Evolutionary conservation across 169 alveolate genomes (phyloP), one percentile per base, ranked within the genome.

Genomic region (Fabrea salina): DNA sequence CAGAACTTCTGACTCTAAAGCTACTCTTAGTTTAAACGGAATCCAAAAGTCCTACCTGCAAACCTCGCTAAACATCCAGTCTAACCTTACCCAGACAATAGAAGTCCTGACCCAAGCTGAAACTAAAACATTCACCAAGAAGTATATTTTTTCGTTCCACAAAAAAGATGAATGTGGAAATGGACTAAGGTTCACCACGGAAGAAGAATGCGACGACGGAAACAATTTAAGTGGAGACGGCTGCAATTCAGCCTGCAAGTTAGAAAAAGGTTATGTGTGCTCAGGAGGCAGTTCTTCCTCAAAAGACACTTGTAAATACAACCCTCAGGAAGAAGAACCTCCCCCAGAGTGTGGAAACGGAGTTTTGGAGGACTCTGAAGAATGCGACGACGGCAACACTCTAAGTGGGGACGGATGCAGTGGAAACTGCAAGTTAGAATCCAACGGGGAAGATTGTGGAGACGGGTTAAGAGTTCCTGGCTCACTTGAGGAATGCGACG

Each of bases 381-480:
- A 75, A 54, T 82, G 88, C 25, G 88, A 82, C 43, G 88, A 82
- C 49, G 85, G 85, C 6, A 82, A 82, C 50, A 8, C 33, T 50
- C 13, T 11, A 16, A 49, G 43, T 33, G 54, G 67, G 4, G 88
- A 82, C 54, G 88, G 88, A 50, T 82, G 90, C 56, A 71, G 64
- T 1, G 37, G 13, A 35, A 53, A 47, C 0, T 61, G 83, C 1
- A 75, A 74, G 56, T 57, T 0, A 66, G 87, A 71, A 4, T 53
- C 66, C 19, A 80, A 80, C 13, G 84, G 87, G 49, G 80, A 58
- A 19, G 61, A 75, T 0, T 83, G 89, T 27, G 89, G 87, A 30
- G 89, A 83, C 68, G 89, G 89, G 16, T 5, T 82, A 0, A 70
- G 53, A 49, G 7, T 27, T 1, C 41, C 37, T 7, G 8, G 35